phyloP scores from a whole-genome alignment of 495 filamentous ascomycete species.

The Penicillium fimorum region DNA sequence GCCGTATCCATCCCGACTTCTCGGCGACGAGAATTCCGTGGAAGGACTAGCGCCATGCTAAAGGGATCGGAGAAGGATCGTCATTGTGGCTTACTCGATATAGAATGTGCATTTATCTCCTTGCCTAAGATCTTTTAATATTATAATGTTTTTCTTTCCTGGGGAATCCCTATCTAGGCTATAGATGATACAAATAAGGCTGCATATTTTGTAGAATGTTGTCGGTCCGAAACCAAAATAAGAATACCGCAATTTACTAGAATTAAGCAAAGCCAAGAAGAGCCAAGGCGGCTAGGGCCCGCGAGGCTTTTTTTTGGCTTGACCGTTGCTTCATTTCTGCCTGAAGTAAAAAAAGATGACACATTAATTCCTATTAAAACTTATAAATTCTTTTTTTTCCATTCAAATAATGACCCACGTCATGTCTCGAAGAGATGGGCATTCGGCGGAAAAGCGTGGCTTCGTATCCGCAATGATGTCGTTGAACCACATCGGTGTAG shows the following conservation, averaged over 20 bases:
- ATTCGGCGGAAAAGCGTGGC: neutral
- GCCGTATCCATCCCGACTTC: conserved; percentile 20
- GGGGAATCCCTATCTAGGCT: neutral
- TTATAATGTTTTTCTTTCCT: neutral
- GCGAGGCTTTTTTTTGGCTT: neutral
- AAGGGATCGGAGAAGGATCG: conserved; percentile 2
- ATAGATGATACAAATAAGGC: neutral
- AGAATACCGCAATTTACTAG: neutral
- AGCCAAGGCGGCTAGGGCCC: conserved; percentile 1
- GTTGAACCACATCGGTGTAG: conserved; percentile 5
- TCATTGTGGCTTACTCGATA: neutral
- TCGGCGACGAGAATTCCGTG: conserved; percentile 4
- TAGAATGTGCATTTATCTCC: conserved; percentile 7
- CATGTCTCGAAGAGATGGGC: conserved; percentile 6
- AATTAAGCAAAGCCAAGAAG: conserved; percentile 4
- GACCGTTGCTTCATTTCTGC: conserved; percentile 1
- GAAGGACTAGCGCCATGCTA: conserved; percentile 4
- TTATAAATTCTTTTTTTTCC: neutral
- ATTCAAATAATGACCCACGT: conserved; percentile 3
- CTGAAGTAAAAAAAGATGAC: conserved; percentile 1
- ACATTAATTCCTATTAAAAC: conserved; percentile 4
- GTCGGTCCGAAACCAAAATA: neutral
- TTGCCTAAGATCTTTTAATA: neutral
- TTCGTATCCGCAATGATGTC: conserved; percentile 8
- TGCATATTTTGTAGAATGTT: neutral